Evolutionary conservation across 176 grass and related monocot genomes (phyloP), one percentile per base, ranked within the genome.

Genomic region (Lolium multiflorum): DNA sequence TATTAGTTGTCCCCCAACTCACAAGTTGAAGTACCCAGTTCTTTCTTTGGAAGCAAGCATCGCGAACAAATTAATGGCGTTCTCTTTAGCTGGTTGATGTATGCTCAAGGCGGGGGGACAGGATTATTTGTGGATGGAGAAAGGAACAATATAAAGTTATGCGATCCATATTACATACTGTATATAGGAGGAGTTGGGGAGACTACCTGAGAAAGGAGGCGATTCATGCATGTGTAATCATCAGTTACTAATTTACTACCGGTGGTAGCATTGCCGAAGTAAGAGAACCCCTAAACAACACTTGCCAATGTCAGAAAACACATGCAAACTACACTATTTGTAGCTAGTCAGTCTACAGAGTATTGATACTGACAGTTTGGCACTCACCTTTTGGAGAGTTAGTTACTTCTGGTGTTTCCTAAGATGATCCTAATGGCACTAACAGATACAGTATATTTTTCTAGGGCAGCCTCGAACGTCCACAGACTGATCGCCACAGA

Each of bases 31-130:
- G 80, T 83, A 79, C 31, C 44, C 39, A 35, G 64, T 26, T 69
- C 59, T 91, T 68, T 60, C 89, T 87, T 91, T 84, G 85, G 81
- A 91, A 91, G 85, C 85, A 87, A 87, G 85, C 85, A 60, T 87
- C 17, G 17, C 11, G 11, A 24, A 41, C 80, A 50, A 77, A 75
- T 80, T 69, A 84, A 84, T 80, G 20, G 15, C 81, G 0, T 49
- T 20, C 80, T 87, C 78, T 66, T 79, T 73, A 15, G 74, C 81
- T 66, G 84, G 78, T 90, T 71, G 80, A 74, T 83, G 84, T 84
- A 66, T 90, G 85, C 60, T 80, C 89, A 91, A 80, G 81, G 85
- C 41, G 61, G 58, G 89, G 85, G 59, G 81, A 87, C 85, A 91
- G 50, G 81, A 87, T 80, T 65, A 90, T 90, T 90, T 83, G 89